Conservation (phyloP, 805 yeast genomes). For the Danielia reshetovae region DNA sequence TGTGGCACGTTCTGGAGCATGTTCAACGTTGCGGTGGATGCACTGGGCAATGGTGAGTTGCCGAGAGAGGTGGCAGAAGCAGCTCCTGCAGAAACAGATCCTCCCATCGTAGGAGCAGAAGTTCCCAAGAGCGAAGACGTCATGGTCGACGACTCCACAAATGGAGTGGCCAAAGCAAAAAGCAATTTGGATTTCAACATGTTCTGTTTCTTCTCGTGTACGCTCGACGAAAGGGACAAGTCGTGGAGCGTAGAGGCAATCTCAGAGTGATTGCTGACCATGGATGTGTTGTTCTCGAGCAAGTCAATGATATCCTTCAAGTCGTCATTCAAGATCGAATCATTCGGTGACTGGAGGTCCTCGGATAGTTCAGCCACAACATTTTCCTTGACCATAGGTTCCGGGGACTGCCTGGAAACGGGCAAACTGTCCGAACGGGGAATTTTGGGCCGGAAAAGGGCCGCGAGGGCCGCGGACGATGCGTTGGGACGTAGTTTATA, state of each 20-base stretch:
- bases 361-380: not conserved
- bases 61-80: slow-evolving; percentile 20
- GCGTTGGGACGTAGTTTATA: slow-evolving; percentile 38
- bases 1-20: slow-evolving; percentile 14
- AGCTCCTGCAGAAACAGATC: slow-evolving; percentile 9
- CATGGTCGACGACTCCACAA: slow-evolving; percentile 41
- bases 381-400: not conserved
- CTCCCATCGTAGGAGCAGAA: slow-evolving; percentile 4
- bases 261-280: slow-evolving; percentile 30
- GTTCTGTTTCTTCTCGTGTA: slow-evolving; percentile 33
- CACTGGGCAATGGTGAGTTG: slow-evolving; percentile 19
- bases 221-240: slow-evolving; percentile 45
- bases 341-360: slow-evolving; percentile 5
- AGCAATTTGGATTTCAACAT: slow-evolving; percentile 44
- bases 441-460: slow-evolving; percentile 37
- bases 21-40: slow-evolving; percentile 27
- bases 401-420: slow-evolving; percentile 1
- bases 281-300: slow-evolving; percentile 36
- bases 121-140: slow-evolving; percentile 20
- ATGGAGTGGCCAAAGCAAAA: slow-evolving; percentile 67
- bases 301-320: slow-evolving; percentile 47
- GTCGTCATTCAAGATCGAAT: slow-evolving; percentile 33
- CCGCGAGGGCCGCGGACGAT: slow-evolving; percentile 45
- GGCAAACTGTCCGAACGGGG: slow-evolving; percentile 38
- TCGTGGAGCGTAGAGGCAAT: slow-evolving; percentile 56